Conservation (phyloP, 2,329 filamentous ascomycete genomes). For the Paracoccidioides brasiliensis region DNA sequence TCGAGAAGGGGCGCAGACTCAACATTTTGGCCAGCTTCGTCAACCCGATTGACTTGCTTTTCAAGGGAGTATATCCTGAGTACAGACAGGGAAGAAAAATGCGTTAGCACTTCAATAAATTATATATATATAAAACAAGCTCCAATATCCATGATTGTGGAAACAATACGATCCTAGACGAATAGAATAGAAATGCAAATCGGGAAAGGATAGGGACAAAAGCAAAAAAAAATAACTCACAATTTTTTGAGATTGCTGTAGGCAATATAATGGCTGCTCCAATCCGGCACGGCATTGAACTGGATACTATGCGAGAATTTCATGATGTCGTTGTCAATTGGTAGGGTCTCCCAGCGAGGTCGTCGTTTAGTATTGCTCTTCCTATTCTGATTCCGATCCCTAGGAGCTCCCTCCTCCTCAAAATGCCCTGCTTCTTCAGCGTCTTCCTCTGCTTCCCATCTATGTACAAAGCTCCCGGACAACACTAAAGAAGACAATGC, state of each 20-base stretch:
- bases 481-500: too few species aligned
- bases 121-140: not conserved
- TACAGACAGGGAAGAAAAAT: not conserved
- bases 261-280: conserved; percentile 94
- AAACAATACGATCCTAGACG: not conserved
- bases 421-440: not conserved
- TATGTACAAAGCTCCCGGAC: not conserved
- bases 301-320: conserved; percentile 99
- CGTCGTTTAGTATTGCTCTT: not conserved
- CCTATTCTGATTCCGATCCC: not conserved
- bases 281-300: conserved; percentile 99
- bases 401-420: not conserved
- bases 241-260: conserved; percentile 99
- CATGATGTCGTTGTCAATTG: conserved; percentile 68
- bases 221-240: conserved; percentile 46
- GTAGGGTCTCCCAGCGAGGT: conserved; percentile 23
- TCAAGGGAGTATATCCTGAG: conserved; percentile 85
- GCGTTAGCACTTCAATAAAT: not conserved
- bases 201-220: conserved; percentile 3
- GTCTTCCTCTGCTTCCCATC: not conserved
- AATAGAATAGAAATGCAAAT: not conserved
- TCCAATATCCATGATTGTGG: not conserved
- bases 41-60: conserved; percentile 57
- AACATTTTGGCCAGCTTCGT: conserved; percentile 49
- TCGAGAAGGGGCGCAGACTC: conserved; percentile 75